Percentiles rank a stretch among this genome's conserved stretches.
phyloP scores from a whole-genome alignment of 768 basidiomycete genomes.

The Mycena haematopus region DNA sequence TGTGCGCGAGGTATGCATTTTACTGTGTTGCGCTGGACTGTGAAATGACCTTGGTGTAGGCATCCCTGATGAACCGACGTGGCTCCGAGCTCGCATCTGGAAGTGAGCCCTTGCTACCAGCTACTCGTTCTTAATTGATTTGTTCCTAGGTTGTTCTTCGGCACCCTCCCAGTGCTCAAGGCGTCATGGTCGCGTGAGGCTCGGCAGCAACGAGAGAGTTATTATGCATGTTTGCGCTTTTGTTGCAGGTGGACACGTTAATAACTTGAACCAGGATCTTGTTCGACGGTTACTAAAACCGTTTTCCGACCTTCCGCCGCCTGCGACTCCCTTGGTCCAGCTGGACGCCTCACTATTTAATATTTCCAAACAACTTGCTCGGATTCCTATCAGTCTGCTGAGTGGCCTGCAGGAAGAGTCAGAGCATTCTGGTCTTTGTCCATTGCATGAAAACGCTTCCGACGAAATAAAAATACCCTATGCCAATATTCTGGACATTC shows the following conservation, averaged over 20 bases:
- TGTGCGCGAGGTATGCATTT: constrained; percentile 63
- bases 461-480: constrained; percentile 55
- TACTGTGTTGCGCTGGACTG: background rate
- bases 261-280: constrained; percentile 58
- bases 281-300: constrained; percentile 67
- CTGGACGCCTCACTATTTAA: constrained; percentile 57
- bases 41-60: constrained; percentile 46
- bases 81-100: constrained; percentile 81
- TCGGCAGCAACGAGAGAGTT: constrained; percentile 67
- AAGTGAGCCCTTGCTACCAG: constrained; percentile 54
- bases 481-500: constrained; percentile 59
- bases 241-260: background rate
- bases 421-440: constrained; percentile 50
- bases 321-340: constrained; percentile 44
- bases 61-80: constrained; percentile 74
- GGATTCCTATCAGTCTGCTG: constrained; percentile 59
- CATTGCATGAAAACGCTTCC: constrained; percentile 54
- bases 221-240: constrained; percentile 61
- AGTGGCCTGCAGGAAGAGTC: constrained; percentile 58
- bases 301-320: constrained; percentile 50
- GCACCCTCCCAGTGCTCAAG: constrained; percentile 64
- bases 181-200: constrained; percentile 63
- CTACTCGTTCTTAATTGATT: background rate
- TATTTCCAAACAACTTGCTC: constrained; percentile 61
- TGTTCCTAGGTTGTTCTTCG: constrained; percentile 61